A percentile compares a stretch with the other conserved stretches of the same genome.
Conservation (phyloP, 2,329 filamentous ascomycete genomes). For the Botrytis fragariae region DNA sequence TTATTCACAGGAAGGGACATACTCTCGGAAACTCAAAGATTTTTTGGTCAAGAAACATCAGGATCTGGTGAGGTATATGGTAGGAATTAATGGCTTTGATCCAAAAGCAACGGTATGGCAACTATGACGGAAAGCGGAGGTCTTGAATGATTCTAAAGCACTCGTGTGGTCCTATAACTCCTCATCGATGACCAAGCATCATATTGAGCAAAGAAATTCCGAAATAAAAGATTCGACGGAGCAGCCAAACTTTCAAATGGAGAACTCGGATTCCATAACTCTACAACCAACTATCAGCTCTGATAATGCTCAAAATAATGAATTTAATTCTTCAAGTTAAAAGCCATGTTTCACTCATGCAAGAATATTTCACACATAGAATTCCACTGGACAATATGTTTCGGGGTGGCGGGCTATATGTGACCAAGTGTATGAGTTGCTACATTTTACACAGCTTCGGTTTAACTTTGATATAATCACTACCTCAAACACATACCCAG, state of each 20-base stretch:
- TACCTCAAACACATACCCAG: background rate
- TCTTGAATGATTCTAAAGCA: background rate
- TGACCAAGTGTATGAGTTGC: background rate
- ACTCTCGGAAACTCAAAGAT: too few relatives aligned
- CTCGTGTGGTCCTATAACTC: background rate
- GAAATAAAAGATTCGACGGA: background rate
- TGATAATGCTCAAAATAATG: background rate
- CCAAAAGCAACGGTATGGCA: background rate
- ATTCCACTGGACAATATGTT: background rate
- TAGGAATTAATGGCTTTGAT: background rate
- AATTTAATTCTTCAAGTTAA: background rate
- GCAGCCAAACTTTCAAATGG: background rate
- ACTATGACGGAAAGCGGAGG: background rate
- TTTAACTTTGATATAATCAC: background rate
- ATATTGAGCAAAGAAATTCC: background rate
- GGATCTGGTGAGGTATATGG: too few relatives aligned
- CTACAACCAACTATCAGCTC: background rate
- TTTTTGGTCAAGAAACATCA: too few relatives aligned
- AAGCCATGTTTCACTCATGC: background rate
- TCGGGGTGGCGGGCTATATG: background rate
- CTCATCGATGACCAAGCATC: background rate
- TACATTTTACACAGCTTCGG: background rate
- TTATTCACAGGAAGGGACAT: too few relatives aligned
- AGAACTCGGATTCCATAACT: background rate
- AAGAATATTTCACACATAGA: background rate